Percentiles rank a stretch among this genome's conserved stretches.
phyloP scores from a whole-genome alignment of 2,329 filamentous ascomycete species.

The Cryphonectria radicalis region DNA sequence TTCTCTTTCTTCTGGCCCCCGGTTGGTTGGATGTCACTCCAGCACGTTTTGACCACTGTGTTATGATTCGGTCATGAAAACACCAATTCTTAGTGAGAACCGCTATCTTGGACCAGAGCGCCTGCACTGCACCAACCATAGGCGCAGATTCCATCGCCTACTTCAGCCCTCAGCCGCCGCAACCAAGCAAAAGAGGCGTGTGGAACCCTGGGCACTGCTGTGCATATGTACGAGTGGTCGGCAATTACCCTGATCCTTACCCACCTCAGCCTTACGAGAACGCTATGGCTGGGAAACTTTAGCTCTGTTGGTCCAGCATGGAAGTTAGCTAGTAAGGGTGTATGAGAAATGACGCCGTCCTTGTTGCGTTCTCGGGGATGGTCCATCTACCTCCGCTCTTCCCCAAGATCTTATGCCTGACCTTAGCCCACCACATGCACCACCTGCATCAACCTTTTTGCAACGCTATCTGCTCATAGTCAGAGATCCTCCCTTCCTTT shows the following conservation, averaged over 20 bases:
- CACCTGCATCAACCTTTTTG: not conserved
- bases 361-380: not conserved
- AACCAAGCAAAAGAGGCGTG: not conserved
- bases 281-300: not conserved
- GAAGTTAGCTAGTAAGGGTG: not conserved
- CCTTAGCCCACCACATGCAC: not conserved
- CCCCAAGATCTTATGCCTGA: not conserved
- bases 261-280: constrained; percentile 8
- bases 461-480: not conserved
- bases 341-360: not conserved
- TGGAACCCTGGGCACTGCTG: not conserved
- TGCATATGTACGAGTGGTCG: not conserved
- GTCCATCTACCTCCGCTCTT: not conserved
- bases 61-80: not conserved
- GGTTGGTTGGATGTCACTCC: not conserved
- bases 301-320: not conserved
- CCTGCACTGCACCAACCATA: not conserved
- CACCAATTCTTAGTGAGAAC: not conserved
- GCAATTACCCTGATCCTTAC: not conserved
- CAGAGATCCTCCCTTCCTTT: not conserved
- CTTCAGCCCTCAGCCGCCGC: not conserved
- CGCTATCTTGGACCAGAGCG: not conserved
- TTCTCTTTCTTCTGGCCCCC: constrained; percentile 5
- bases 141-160: not conserved
- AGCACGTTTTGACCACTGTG: not conserved